These are phyloP conservation scores for Ophiostoma fasciatum DNA, from an alignment of 2,329 filamentous ascomycete genomes.

Conservation along the genomic window DNA sequence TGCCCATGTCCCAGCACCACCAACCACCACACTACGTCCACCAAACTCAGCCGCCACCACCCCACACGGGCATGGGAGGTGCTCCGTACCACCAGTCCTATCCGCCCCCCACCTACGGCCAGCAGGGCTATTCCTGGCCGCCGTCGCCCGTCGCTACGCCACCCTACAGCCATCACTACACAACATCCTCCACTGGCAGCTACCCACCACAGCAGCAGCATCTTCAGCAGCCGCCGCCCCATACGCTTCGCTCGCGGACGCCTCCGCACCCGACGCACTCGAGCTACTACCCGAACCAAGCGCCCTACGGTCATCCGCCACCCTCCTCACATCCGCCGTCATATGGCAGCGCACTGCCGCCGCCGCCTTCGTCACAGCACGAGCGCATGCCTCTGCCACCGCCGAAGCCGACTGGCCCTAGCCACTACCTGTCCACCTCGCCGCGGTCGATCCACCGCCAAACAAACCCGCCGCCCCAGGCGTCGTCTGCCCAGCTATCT, in stretches of 20 bases:
- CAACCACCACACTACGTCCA: slow-evolving; percentile 10
- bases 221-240: slow-evolving; percentile 9
- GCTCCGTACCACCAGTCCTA: slow-evolving; percentile 14
- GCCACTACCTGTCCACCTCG: too few relatives aligned
- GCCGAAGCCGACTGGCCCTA: slow-evolving; percentile 4
- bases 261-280: slow-evolving; percentile 16
- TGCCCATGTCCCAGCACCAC: slow-evolving; percentile 43
- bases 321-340: slow-evolving; percentile 7
- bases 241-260: slow-evolving; percentile 12
- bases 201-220: slow-evolving; percentile 15
- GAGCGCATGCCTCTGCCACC: slow-evolving; percentile 8
- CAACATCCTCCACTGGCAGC: slow-evolving; percentile 19
- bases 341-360: slow-evolving; percentile 3
- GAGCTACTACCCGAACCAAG: slow-evolving; percentile 12
- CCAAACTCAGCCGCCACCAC: slow-evolving; percentile 8
- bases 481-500: slow-evolving; percentile 1
- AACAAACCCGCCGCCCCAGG: neutral
- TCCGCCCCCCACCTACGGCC: slow-evolving; percentile 19
- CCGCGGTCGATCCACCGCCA: neutral
- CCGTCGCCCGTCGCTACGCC: slow-evolving; percentile 41
- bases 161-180: slow-evolving; percentile 34
- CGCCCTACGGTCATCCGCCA: neutral
- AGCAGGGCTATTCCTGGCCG: slow-evolving; percentile 36
- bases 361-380: slow-evolving; percentile 11
- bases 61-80: neutral